phyloP scores from a whole-genome alignment of 148 eudicot species.

The Selenicereus undatus region DNA sequence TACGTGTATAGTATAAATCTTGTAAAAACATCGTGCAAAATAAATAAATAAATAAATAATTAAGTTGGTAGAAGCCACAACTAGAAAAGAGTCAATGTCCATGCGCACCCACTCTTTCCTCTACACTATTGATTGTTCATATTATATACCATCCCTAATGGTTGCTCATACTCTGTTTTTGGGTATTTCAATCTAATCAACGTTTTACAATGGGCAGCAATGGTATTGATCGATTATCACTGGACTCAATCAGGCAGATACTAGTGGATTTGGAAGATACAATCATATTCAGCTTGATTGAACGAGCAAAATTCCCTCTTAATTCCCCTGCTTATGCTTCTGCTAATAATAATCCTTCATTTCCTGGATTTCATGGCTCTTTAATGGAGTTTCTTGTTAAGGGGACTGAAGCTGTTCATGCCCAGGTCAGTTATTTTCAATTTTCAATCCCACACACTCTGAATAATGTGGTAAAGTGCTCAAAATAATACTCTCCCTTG shows the following conservation, averaged over 20 bases:
- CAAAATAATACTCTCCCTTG: no score
- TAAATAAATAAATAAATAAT: no score
- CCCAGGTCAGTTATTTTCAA: conserved; percentile 43
- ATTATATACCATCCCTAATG: neutral
- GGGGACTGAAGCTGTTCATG: conserved; percentile 62
- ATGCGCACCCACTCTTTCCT: neutral
- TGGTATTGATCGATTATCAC: conserved; percentile 27
- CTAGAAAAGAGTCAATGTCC: no score
- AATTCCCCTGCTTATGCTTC: conserved; percentile 42
- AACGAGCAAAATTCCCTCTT: conserved; percentile 57
- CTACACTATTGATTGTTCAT: neutral
- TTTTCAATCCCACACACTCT: no score
- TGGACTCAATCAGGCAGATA: conserved; percentile 46
- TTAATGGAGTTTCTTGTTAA: conserved; percentile 34
- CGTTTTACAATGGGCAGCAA: conserved; percentile 28
- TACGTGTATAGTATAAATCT: no score
- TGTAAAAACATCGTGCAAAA: no score
- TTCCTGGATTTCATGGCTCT: conserved; percentile 26
- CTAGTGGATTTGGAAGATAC: conserved; percentile 72
- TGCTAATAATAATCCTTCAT: neutral
- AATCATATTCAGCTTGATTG: conserved; percentile 64
- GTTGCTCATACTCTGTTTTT: neutral
- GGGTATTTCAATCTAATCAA: neutral
- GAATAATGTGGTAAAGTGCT: no score
- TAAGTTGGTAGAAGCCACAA: no score